phyloP scores from a whole-genome alignment of 306 rosid genomes.

The Medicago ruthenica region DNA sequence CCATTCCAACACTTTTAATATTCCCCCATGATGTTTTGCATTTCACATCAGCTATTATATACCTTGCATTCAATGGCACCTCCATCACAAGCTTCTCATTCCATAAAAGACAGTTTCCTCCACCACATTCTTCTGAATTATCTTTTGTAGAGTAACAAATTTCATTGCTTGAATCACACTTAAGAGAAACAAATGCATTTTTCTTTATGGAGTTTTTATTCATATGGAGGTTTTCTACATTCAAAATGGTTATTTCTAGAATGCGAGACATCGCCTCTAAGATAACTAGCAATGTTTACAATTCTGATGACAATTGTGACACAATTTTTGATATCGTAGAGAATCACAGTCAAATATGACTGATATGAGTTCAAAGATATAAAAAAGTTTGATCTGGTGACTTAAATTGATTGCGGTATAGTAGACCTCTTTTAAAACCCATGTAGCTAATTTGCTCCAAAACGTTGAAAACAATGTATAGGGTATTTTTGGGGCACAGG shows the following conservation, averaged over 20 bases:
- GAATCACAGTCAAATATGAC: neutral
- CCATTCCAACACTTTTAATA: constrained; percentile 45
- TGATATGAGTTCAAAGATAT: neutral
- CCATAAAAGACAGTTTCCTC: constrained; percentile 50
- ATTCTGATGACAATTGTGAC: neutral
- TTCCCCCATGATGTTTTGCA: constrained; percentile 47
- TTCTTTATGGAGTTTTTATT: constrained; percentile 44
- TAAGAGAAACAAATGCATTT: constrained; percentile 49
- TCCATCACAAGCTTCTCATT: constrained; percentile 54
- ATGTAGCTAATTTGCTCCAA: neutral
- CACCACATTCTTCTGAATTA: constrained; percentile 48
- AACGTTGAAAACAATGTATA: neutral
- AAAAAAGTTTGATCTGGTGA: neutral
- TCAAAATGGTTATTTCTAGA: constrained; percentile 57
- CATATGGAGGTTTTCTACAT: constrained; percentile 47
- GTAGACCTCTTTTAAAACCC: neutral
- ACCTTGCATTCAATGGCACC: constrained; percentile 42
- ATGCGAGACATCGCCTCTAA: constrained; percentile 5
- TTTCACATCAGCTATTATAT: constrained; percentile 50
- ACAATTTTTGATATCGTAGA: neutral
- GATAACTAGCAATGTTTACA: neutral
- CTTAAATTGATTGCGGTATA: neutral
- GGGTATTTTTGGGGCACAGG: neutral
- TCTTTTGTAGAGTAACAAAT: constrained; percentile 27
- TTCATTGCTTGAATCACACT: constrained; percentile 29